Base-by-base conservation (phyloP, 805 yeast species). In the Teunomyces gatunensis region DNA sequence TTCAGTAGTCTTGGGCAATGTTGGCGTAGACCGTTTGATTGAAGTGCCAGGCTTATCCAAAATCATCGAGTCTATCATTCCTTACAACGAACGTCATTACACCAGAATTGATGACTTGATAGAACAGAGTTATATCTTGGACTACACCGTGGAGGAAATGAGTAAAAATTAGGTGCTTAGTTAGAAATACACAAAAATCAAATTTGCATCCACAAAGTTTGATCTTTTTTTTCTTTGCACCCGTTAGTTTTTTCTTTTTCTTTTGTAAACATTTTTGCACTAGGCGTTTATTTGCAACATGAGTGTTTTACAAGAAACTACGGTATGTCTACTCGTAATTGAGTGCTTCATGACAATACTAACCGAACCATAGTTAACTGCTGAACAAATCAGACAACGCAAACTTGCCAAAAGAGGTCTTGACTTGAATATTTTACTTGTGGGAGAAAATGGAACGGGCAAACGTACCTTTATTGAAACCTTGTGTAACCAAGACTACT, bases 71-170 rank as follows among this genome's bases (percentile, higher is more conserved):
- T 76, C 85, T n/a, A 78, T 94, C 46, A 67, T 89, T 34, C 96
- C 98, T 3, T 94, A 94, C 65, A 86, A 87, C 52, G 89, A 88
- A 59, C 81, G 98, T 58, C 99, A 94, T 66, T 84, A 76, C 60
- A 61, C 73, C 32, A 78, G 99, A 53, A 69, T 89, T 23, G 96
- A 87, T 52, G 89, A 80, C 36, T 69, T 94, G 62, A 67, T 90
- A 32, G 97, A 94, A 65, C 88, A 89, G 61, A 89, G 96, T 60
- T 92, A 79, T 59, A 74, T 89, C 41, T 65, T 94, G 51, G 98
- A 94, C 59, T 94, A 87, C 58, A 85, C 91, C 6, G 78, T 91
- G 47, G 83, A 81, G 46, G 87, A 87, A 61, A 90, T 86, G 89
- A 81, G 79, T 55, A 54, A 54, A 44, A 54, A 44, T 17, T 48